Base-by-base conservation (phyloP, 2,329 filamentous ascomycete species). In the Lasiodiplodia citricola region DNA sequence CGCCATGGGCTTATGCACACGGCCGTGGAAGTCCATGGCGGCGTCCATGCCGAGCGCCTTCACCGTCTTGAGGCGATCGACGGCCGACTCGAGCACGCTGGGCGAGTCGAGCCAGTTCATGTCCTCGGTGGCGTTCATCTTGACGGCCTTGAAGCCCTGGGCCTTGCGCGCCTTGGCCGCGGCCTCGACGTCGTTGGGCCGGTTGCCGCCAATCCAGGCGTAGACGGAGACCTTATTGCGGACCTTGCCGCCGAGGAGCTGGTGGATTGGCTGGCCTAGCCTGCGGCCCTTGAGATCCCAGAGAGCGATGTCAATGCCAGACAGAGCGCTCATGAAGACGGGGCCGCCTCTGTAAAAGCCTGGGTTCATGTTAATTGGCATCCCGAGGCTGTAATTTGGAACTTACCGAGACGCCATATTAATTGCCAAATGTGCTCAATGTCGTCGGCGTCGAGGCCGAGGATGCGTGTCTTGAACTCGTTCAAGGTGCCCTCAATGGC, bases 401-500 rank as follows among this genome's bases (percentile, higher is more conserved):
- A 55, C 66, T 25, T 56, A 68, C 67, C 54, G 35, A 68, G 60
- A 52, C 92, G 86, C 87, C 89, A 94, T 31, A 87, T 87, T 71
- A 86, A 85, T 76, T 93, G 91, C 92, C 92, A 94, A 69, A 94
- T 90, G 71, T 93, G 89, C 75, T 94, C 92, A 71, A 94, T 94
- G 60, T 93, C 88, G 75, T 93, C 88, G 38, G 91, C 91, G 74
- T 93, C 91, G 72, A 88, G 84, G 0, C 90, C 91, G 4, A 87
- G 79, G 67, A 91, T 87, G 54, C 89, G 83, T 23, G 86, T 83
- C 50, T 84, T 86, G 80, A 90, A 89, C 16, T 89, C 90, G 75
- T 92, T 88, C 1, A 94, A 80, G 66, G 90, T 90, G 0, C 92
- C 92, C 76, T 94, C 91, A 0, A 94, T 90, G 2, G 91, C 90